Percentiles rank a stretch among this genome's conserved stretches.
Conservation (phyloP, 768 basidiomycete genomes). For the Mycena leptocephala region DNA sequence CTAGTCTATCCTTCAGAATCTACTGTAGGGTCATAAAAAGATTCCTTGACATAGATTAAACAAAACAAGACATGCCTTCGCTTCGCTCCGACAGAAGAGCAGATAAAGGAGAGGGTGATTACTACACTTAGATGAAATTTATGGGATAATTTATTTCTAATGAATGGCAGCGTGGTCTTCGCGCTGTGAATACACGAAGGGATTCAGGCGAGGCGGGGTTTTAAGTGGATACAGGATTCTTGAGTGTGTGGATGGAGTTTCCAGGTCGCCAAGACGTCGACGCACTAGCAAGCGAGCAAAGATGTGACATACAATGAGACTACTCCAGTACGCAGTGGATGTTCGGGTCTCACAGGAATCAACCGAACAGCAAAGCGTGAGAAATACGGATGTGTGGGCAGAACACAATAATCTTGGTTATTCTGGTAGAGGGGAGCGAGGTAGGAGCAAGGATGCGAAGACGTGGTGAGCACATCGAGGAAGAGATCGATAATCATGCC, state of each 20-base stretch:
- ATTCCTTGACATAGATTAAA: too few species aligned
- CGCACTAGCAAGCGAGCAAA: not conserved
- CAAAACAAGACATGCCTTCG: too few species aligned
- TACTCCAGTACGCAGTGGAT: not conserved
- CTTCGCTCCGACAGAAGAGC: too few species aligned
- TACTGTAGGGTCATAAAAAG: too few species aligned
- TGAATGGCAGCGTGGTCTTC: not conserved
- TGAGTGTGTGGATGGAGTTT: not conserved
- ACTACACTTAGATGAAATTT: not conserved
- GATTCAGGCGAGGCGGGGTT: not conserved
- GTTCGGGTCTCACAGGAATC: not conserved
- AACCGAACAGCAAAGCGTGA: not conserved
- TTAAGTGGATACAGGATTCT: not conserved
- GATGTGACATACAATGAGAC: not conserved
- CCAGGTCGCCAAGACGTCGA: not conserved
- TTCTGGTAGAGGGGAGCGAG: not conserved
- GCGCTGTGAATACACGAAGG: not conserved
- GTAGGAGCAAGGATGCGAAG: not conserved
- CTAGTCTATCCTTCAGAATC: too few species aligned
- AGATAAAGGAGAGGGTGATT: too few species aligned
- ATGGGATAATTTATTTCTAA: conserved; percentile 3
- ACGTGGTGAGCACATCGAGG: not conserved
- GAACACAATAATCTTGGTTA: not conserved
- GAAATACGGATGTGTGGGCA: not conserved
- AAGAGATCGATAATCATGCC: not conserved